Evolutionary conservation across 2,329 filamentous ascomycete species (phyloP), one percentile per base, ranked within the genome.

Genomic region (Talaromyces sp.): DNA sequence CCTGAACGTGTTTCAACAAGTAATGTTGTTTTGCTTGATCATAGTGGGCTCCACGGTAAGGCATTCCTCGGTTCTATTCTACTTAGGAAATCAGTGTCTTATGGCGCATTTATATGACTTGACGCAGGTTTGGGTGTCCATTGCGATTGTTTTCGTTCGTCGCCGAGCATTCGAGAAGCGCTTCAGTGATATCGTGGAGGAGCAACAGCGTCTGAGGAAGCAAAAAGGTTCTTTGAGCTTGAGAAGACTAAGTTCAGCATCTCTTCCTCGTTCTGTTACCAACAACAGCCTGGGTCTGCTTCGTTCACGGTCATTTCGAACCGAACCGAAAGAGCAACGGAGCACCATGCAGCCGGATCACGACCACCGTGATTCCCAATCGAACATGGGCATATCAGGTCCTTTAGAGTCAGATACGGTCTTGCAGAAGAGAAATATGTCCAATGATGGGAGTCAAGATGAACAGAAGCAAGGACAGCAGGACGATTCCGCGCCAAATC

Each of bases 1-100:
- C 2, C 68, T 83, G 49, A 83, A 82, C 66, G 81, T 80, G 5
- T 82, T 80, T 66, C 81, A 83, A 68, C 47, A 50, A 50, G 47
- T 50, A 14, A 50, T 50, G 22, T 50, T 31, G 3, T 50, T 27
- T 2, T 50, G 16, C 47, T 27, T 50, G 47, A 50, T 27, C 8
- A 50, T 50, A 50, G 7, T 50, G 24, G 24, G 47, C 9, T 50
- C 47, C 1, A 50, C 47, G 24, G 47, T 50, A 50, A 22, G 22
- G 11, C 22, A 7, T 27, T 2, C 24, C 22, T 31, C 47, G 16
- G 13, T 24, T 50, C 31, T 16, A 49, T 49, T 4, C 2, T 49
- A 16, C 47, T 27, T 8, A 31, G 22, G 16, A 27, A 24, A 16
- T 49, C 1, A 8, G 16, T 16, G 22, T 16, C 24, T 13, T 27